Conservation (phyloP, 768 basidiomycete genomes). For the Trametes coccinea region DNA sequence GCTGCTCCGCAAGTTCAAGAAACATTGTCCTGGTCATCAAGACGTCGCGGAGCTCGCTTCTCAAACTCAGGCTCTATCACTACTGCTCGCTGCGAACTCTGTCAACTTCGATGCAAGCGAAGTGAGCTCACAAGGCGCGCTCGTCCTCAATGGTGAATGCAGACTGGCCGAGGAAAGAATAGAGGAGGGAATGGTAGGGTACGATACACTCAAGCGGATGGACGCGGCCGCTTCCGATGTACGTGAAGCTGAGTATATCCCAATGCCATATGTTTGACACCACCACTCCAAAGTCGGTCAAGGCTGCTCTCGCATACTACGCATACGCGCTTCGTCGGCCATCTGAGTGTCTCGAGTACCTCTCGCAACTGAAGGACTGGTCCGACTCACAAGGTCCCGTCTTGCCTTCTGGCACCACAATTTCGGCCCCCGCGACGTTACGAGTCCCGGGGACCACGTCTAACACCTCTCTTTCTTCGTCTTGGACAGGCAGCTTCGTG, state of each 20-base stretch:
- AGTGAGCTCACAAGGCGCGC: slow-evolving; percentile 34
- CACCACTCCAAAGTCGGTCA: slow-evolving; percentile 52
- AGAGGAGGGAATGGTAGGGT: slow-evolving; percentile 57
- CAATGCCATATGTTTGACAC: slow-evolving; percentile 10
- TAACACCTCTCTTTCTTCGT: slow-evolving; percentile 43
- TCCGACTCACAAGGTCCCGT: slow-evolving; percentile 55
- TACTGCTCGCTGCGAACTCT: slow-evolving; percentile 46
- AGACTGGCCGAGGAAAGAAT: slow-evolving; percentile 52
- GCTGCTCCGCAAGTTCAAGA: slow-evolving; percentile 83
- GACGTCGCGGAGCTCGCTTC: slow-evolving; percentile 67
- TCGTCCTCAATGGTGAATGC: slow-evolving; percentile 60
- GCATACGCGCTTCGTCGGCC: slow-evolving; percentile 75
- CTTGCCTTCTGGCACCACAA: slow-evolving; percentile 44
- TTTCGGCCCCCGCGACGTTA: slow-evolving; percentile 39
- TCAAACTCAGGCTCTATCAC: slow-evolving; percentile 62
- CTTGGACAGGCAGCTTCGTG: slow-evolving; percentile 51
- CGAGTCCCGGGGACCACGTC: slow-evolving; percentile 38
- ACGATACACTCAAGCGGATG: slow-evolving; percentile 53
- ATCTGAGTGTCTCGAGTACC: slow-evolving; percentile 59
- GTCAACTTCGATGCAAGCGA: slow-evolving; percentile 51
- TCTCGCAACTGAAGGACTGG: slow-evolving; percentile 56
- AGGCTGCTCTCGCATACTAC: slow-evolving; percentile 74
- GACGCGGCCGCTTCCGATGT: slow-evolving; percentile 58
- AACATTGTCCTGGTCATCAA: slow-evolving; percentile 66
- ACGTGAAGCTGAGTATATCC: slow-evolving; percentile 34